phyloP scores from a whole-genome alignment of 306 rosid species.

The Inga leiocalycina region DNA sequence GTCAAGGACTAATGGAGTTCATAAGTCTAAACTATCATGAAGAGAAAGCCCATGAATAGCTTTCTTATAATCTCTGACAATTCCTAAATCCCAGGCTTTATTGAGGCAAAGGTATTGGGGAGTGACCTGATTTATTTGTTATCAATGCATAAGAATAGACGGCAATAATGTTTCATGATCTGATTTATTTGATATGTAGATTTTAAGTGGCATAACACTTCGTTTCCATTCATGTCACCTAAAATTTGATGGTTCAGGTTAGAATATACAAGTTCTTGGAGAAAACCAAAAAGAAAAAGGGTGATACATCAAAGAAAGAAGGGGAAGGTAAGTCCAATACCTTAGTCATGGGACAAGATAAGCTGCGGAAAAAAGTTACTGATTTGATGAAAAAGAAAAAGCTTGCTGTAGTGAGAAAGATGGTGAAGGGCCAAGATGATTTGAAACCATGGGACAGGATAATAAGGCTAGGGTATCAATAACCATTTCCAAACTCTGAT shows the following conservation, averaged over 20 bases:
- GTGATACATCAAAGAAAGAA: slow-evolving; percentile 45
- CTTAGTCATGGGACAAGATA: slow-evolving; percentile 50
- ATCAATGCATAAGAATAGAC: background rate
- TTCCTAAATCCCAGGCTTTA: background rate
- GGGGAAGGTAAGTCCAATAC: slow-evolving; percentile 38
- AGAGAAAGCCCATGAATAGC: background rate
- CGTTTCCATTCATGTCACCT: slow-evolving; percentile 22
- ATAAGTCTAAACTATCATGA: background rate
- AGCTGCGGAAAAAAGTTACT: slow-evolving; percentile 74
- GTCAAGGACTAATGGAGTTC: background rate
- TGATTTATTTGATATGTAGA: background rate
- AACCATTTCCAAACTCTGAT: slow-evolving; percentile 25
- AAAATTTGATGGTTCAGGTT: slow-evolving; percentile 60
- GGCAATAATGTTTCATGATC: background rate
- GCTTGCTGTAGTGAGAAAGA: slow-evolving; percentile 56
- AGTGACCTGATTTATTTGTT: background rate
- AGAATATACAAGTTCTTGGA: slow-evolving; percentile 80
- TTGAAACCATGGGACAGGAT: slow-evolving; percentile 66
- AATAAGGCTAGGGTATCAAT: slow-evolving; percentile 71
- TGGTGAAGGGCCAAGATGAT: slow-evolving; percentile 55
- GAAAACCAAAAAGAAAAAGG: slow-evolving; percentile 59
- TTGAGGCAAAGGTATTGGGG: background rate
- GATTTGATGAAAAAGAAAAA: slow-evolving; percentile 81
- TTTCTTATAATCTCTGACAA: background rate
- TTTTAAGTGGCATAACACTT: background rate